phyloP scores from a whole-genome alignment of 139 green algal species.

The Micromonas commoda region DNA sequence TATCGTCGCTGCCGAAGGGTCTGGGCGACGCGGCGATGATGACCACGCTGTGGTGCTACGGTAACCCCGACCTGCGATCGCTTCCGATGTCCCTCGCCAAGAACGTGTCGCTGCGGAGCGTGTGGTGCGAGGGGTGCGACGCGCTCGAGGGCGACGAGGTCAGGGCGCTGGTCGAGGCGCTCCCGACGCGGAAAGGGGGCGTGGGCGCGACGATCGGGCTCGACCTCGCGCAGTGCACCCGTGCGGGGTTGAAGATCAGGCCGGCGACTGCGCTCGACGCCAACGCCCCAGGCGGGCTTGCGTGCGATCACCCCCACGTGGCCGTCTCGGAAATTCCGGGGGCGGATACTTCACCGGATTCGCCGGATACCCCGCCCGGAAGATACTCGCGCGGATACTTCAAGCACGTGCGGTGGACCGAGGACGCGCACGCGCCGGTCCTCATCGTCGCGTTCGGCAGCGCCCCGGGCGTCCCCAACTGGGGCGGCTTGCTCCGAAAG shows the following conservation, averaged over 20 bases:
- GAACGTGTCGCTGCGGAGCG: neutral
- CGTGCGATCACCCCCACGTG: neutral
- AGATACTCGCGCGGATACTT: slow-evolving; percentile 57
- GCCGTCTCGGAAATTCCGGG: neutral
- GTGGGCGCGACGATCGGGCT: neutral
- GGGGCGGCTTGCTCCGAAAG: slow-evolving; percentile 66
- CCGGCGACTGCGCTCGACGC: too few relatives aligned
- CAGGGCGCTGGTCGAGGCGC: neutral
- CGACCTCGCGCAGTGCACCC: neutral
- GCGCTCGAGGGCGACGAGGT: neutral
- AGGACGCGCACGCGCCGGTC: slow-evolving; percentile 21
- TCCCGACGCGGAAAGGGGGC: neutral
- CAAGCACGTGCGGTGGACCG: slow-evolving; percentile 58
- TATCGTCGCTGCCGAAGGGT: neutral
- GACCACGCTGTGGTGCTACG: slow-evolving; percentile 11
- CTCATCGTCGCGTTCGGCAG: slow-evolving; percentile 87
- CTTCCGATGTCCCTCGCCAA: neutral
- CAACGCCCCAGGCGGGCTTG: too few relatives aligned
- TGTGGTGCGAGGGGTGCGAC: slow-evolving; percentile 11
- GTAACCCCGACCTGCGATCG: neutral
- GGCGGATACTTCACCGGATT: too few relatives aligned
- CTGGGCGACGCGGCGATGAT: neutral
- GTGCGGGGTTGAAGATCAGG: neutral
- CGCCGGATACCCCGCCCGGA: too few relatives aligned
- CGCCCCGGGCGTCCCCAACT: slow-evolving; percentile 90